These are phyloP conservation scores for Sporisorium reilianum DNA, from an alignment of 1,284 basidiomycete species.

Conservation along the genomic window DNA sequence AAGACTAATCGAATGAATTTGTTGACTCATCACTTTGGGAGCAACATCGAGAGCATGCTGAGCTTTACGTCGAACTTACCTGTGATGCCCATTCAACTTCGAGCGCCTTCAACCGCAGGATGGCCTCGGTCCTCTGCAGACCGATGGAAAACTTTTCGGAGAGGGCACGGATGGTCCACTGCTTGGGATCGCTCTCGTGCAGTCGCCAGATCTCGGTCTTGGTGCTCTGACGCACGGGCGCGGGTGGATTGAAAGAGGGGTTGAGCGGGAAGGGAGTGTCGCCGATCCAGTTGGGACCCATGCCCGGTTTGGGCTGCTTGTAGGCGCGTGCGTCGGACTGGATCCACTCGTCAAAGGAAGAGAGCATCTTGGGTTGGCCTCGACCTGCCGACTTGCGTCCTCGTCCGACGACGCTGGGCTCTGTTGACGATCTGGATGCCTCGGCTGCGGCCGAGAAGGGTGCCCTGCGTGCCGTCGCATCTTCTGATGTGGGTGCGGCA, in stretches of 20 bases:
- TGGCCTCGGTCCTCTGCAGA: conserved; percentile 58
- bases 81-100: conserved; percentile 56
- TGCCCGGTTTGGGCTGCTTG: conserved; percentile 57
- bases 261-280: conserved; percentile 67
- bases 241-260: conserved; percentile 64
- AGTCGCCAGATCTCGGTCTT: conserved; percentile 63
- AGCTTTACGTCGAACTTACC: conserved; percentile 44
- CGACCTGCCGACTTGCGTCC: conserved; percentile 47
- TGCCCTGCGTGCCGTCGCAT: conserved; percentile 38
- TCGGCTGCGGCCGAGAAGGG: conserved; percentile 40
- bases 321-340: conserved; percentile 51
- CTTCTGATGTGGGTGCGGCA: conserved; percentile 25
- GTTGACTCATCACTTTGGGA: conserved; percentile 50
- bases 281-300: conserved; percentile 66
- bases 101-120: conserved; percentile 65
- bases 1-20: conserved; percentile 66
- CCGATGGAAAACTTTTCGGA: conserved; percentile 60
- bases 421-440: conserved; percentile 23
- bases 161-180: conserved; percentile 62
- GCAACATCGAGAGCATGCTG: conserved; percentile 21
- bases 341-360: conserved; percentile 63
- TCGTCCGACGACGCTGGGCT: conserved; percentile 32
- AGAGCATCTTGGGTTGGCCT: conserved; percentile 40
- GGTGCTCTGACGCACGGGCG: conserved; percentile 57
- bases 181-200: conserved; percentile 55